Percentiles rank a stretch among this genome's conserved stretches.
phyloP scores from a whole-genome alignment of 2,329 filamentous ascomycete species.

The Colletotrichum scovillei region DNA sequence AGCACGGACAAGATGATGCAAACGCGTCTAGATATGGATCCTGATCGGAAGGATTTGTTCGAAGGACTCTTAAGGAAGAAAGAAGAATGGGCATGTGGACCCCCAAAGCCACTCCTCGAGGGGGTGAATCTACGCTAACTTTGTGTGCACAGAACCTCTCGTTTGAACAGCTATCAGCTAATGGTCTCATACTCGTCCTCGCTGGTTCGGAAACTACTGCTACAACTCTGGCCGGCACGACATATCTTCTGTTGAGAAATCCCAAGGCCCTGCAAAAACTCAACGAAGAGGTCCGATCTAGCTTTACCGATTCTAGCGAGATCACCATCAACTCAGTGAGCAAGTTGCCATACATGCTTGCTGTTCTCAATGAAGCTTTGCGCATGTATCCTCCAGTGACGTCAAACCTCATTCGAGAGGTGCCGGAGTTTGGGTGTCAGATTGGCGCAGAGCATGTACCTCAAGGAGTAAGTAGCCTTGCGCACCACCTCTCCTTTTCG shows the following conservation, averaged over 20 bases:
- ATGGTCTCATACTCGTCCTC: slow-evolving; percentile 39
- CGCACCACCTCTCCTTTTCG: not conserved
- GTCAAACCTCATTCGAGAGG: slow-evolving; percentile 40
- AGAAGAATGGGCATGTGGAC: slow-evolving; percentile 23
- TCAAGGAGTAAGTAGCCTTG: slow-evolving; percentile 43
- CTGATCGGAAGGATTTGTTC: slow-evolving; percentile 31
- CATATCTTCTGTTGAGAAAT: slow-evolving; percentile 51
- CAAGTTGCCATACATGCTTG: slow-evolving; percentile 51
- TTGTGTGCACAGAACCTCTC: not conserved
- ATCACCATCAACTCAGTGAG: slow-evolving; percentile 49
- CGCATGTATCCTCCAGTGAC: slow-evolving; percentile 47
- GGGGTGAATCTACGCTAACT: not conserved
- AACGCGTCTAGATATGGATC: not conserved
- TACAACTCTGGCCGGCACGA: slow-evolving; percentile 52
- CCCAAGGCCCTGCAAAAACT: slow-evolving; percentile 45
- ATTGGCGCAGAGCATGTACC: slow-evolving; percentile 46
- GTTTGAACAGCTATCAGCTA: slow-evolving; percentile 30
- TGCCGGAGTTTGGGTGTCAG: slow-evolving; percentile 44
- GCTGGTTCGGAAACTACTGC: slow-evolving; percentile 60
- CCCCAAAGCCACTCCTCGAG: not conserved
- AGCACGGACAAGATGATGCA: slow-evolving; percentile 15
- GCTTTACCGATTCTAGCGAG: slow-evolving; percentile 49
- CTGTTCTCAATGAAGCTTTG: slow-evolving; percentile 55
- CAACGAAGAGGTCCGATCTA: slow-evolving; percentile 50
- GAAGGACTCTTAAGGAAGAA: slow-evolving; percentile 32